Percentiles rank a stretch among this genome's conserved stretches.
Conservation (phyloP, 257 asterid genomes). For the Leptodermis oblonga region DNA sequence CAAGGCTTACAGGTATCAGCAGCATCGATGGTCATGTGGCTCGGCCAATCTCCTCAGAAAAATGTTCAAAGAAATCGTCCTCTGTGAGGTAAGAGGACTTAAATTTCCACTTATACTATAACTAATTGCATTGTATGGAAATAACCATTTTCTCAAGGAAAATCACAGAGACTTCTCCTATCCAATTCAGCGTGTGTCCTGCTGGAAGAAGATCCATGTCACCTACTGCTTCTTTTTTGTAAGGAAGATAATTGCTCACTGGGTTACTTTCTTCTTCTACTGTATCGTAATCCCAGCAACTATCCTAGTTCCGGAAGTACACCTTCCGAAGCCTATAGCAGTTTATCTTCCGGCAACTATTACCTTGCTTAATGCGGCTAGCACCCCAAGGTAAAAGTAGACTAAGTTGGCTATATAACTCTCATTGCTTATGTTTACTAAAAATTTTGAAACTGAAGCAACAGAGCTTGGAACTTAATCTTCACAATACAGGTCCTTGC, state of each 20-base stretch:
- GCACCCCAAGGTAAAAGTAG: slow-evolving; percentile 53
- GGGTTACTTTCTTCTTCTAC: slow-evolving; percentile 91
- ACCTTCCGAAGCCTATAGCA: slow-evolving; percentile 69
- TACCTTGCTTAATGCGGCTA: slow-evolving; percentile 71
- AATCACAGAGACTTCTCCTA: slow-evolving; percentile 16
- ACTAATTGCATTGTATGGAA: not conserved
- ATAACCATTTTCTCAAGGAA: not conserved
- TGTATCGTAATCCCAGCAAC: slow-evolving; percentile 83
- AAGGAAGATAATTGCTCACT: slow-evolving; percentile 87
- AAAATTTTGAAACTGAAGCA: slow-evolving; percentile 2
- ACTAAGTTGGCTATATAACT: slow-evolving; percentile 1
- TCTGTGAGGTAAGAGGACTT: slow-evolving; percentile 46
- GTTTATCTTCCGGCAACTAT: slow-evolving; percentile 85
- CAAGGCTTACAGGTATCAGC: slow-evolving; percentile 83
- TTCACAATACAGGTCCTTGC: slow-evolving; percentile 51
- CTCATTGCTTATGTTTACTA: not conserved
- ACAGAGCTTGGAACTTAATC: slow-evolving; percentile 10
- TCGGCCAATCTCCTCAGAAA: slow-evolving; percentile 85
- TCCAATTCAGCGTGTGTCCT: slow-evolving; percentile 64
- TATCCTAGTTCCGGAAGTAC: slow-evolving; percentile 72
- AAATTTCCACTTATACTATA: not conserved
- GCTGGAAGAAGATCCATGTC: slow-evolving; percentile 70
- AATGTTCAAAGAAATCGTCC: slow-evolving; percentile 63
- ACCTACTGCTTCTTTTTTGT: slow-evolving; percentile 79
- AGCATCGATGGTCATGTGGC: slow-evolving; percentile 92